A percentile compares a stretch with the other conserved stretches of the same genome.
Evolutionary conservation across 345 rosid genomes (phyloP).

Genomic region (Mangifera indica): DNA sequence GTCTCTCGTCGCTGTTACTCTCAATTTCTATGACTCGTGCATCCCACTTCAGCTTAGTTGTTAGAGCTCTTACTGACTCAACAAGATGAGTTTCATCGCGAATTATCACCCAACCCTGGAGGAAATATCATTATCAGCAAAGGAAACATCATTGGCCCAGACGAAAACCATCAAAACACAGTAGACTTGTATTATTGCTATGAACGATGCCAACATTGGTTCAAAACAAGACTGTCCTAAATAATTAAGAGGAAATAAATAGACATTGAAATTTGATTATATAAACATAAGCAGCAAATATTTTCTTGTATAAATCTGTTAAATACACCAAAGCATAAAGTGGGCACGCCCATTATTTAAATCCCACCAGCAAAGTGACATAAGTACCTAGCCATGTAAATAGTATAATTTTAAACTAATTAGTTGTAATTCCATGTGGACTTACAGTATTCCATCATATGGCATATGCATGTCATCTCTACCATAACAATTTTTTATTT

Average conservation of each 20-base stretch:
- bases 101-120: slow-evolving; percentile 96
- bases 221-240: too few species aligned
- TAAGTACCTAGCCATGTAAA: background rate
- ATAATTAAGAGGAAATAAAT: too few species aligned
- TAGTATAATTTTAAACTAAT: too few species aligned
- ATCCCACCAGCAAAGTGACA: background rate
- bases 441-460: background rate
- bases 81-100: slow-evolving; percentile 68
- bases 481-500: background rate
- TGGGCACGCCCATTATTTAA: too few species aligned
- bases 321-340: too few species aligned
- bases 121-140: slow-evolving; percentile 12
- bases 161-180: background rate
- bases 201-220: too few species aligned
- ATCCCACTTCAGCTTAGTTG: slow-evolving; percentile 84
- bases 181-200: background rate
- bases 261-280: too few species aligned
- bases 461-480: background rate
- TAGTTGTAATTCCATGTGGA: background rate
- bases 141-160: background rate
- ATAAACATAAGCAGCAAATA: too few species aligned
- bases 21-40: slow-evolving; percentile 85
- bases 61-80: slow-evolving; percentile 72
- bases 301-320: too few species aligned
- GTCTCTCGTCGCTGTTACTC: slow-evolving; percentile 82